Percentiles rank a stretch among this genome's conserved stretches.
These are phyloP conservation scores for Pseudocercospora macadamiae DNA, from an alignment of 2,329 filamentous ascomycete species.

Conservation along the genomic window DNA sequence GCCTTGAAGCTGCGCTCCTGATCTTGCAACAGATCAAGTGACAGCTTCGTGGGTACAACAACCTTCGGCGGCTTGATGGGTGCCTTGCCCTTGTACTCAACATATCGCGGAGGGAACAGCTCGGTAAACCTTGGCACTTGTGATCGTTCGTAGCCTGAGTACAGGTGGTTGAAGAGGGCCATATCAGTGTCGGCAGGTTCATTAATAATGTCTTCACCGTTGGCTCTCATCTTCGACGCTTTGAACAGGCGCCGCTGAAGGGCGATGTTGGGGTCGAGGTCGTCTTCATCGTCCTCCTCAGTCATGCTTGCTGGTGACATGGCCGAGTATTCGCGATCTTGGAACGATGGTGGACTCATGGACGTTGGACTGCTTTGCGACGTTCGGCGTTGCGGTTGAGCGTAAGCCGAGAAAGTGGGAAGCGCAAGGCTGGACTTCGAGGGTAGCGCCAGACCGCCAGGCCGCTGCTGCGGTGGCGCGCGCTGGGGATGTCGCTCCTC, in stretches of 20 bases:
- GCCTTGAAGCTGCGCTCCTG: conserved; percentile 84
- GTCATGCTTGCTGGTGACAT: conserved; percentile 29
- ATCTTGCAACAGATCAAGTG: conserved; percentile 81
- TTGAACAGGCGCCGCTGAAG: conserved; percentile 39
- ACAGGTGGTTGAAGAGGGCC: conserved; percentile 77
- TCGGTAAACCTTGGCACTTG: conserved; percentile 78
- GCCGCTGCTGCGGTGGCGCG: conserved; percentile 27
- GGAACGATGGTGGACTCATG: conserved; percentile 31
- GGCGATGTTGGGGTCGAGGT: conserved; percentile 23
- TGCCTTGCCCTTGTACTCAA: conserved; percentile 76
- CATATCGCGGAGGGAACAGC: conserved; percentile 78
- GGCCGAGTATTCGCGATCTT: conserved; percentile 27
- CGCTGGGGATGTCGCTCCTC: conserved; percentile 28
- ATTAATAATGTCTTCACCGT: conserved; percentile 31
- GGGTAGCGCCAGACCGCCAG: conserved; percentile 37
- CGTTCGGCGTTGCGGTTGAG: conserved; percentile 10
- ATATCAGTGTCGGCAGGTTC: conserved; percentile 63
- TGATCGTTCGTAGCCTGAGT: conserved; percentile 77
- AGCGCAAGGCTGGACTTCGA: conserved; percentile 35
- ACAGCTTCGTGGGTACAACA: conserved; percentile 83
- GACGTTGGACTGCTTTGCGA: conserved; percentile 26
- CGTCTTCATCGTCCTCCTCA: conserved; percentile 30
- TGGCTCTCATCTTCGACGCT: conserved; percentile 26
- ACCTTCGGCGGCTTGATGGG: conserved; percentile 79
- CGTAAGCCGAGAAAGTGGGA: conserved; percentile 23